Percentiles rank a stretch among this genome's conserved stretches.
phyloP scores from a whole-genome alignment of 192 early-diverging fungal genomes.

The Allomyces javanicus region DNA sequence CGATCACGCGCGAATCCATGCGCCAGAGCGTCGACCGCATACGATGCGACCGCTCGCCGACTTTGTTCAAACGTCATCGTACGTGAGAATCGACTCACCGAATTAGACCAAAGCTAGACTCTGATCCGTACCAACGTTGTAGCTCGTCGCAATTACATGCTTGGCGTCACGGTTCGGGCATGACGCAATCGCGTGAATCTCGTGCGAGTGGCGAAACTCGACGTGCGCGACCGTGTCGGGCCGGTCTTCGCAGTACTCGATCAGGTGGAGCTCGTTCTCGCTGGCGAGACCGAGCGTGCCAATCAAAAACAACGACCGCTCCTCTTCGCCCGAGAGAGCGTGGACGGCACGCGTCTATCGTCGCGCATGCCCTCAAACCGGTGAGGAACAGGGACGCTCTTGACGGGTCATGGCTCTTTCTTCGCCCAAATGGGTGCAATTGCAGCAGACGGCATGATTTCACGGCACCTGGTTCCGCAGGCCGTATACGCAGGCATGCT shows the following conservation, averaged over 20 bases:
- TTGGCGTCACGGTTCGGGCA: slow-evolving; percentile 22
- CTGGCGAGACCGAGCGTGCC: slow-evolving; percentile 38
- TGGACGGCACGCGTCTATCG: slow-evolving; percentile 37
- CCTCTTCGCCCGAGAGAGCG: slow-evolving; percentile 31
- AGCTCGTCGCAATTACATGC: slow-evolving; percentile 39
- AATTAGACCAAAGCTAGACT: not conserved
- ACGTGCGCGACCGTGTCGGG: slow-evolving; percentile 27
- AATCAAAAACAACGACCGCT: slow-evolving; percentile 52
- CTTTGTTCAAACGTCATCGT: not conserved
- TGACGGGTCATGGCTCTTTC: not conserved
- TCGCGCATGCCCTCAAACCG: not conserved
- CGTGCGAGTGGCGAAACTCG: slow-evolving; percentile 39
- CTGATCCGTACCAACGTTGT: slow-evolving; percentile 17
- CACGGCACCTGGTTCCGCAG: slow-evolving; percentile 36
- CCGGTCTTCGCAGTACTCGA: slow-evolving; percentile 58
- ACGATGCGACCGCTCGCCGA: slow-evolving; percentile 1
- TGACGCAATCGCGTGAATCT: slow-evolving; percentile 43
- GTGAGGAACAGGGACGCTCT: not conserved
- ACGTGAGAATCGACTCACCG: not conserved
- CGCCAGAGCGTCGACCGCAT: slow-evolving; percentile 11
- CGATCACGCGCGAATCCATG: slow-evolving; percentile 4
- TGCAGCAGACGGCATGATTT: not conserved
- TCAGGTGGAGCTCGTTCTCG: slow-evolving; percentile 47
- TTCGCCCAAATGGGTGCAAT: not conserved
- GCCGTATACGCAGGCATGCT: slow-evolving; percentile 38